Percentiles rank a stretch among this genome's conserved stretches.
These are phyloP conservation scores for Aspergillus sp. DNA, from an alignment of 2,329 filamentous ascomycete species.

Conservation along the genomic window DNA sequence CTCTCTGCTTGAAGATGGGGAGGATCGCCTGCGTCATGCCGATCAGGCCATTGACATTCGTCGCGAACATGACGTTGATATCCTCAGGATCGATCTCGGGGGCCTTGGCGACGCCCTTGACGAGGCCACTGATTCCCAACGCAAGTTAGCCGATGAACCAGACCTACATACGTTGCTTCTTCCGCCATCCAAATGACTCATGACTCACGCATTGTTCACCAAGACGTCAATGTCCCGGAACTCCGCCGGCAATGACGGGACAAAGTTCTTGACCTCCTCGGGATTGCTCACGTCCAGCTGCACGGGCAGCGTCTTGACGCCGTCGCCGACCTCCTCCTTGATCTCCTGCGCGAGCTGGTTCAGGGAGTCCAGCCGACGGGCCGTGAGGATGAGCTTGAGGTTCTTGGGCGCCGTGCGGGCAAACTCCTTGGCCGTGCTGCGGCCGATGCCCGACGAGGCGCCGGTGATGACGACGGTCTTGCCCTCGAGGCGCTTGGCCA, in stretches of 20 bases:
- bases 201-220: conserved; percentile 94
- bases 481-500: conserved; percentile 80
- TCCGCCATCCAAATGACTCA: conserved; percentile 42
- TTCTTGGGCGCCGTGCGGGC: conserved; percentile 77
- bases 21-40: conserved; percentile 93
- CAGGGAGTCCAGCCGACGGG: conserved; percentile 77
- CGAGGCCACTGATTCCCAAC: conserved; percentile 64
- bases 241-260: conserved; percentile 71
- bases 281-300: conserved; percentile 85
- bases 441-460: conserved; percentile 89
- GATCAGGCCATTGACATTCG: conserved; percentile 92
- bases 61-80: conserved; percentile 82
- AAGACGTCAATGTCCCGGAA: conserved; percentile 83
- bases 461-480: conserved; percentile 93
- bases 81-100: conserved; percentile 80
- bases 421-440: conserved; percentile 76
- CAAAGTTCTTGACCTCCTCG: conserved; percentile 70
- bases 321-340: conserved; percentile 69
- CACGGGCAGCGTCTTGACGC: conserved; percentile 78
- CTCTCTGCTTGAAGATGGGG: conserved; percentile 70
- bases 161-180: no score
- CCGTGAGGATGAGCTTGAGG: conserved; percentile 82
- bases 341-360: conserved; percentile 76
- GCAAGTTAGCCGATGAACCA: conserved; percentile 6
- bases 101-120: conserved; percentile 82